Evolutionary conservation across 2,329 filamentous ascomycete genomes (phyloP).

Genomic region (Cucurbitaria berberidis): DNA sequence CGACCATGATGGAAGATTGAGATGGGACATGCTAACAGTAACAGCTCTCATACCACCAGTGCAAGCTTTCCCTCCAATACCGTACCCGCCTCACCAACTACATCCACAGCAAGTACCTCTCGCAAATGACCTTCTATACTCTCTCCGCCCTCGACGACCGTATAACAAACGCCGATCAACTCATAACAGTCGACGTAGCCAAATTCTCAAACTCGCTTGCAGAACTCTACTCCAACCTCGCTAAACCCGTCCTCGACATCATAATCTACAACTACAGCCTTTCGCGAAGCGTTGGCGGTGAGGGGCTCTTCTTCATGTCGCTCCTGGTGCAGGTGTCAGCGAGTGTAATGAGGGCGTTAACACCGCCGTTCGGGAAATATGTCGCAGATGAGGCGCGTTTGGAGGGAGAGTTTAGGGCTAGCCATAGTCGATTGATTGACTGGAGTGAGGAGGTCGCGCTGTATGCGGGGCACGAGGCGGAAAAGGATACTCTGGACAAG

Average conservation of each 20-base stretch:
- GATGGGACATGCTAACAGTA: conserved; percentile 20
- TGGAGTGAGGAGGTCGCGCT: conserved; percentile 94
- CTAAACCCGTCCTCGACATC: conserved; percentile 94
- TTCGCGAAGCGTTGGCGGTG: conserved; percentile 92
- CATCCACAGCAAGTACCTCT: conserved; percentile 94
- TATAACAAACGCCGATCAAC: conserved; percentile 97
- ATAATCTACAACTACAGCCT: conserved; percentile 95
- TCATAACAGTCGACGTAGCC: conserved; percentile 95
- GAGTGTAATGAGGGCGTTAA: conserved; percentile 89
- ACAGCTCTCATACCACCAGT: conserved; percentile 94
- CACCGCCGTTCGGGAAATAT: conserved; percentile 95
- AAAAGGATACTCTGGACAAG: conserved; percentile 96
- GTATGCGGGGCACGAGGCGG: conserved; percentile 88
- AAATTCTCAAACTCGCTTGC: conserved; percentile 96
- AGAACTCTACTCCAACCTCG: conserved; percentile 93
- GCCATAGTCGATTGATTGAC: conserved; percentile 93
- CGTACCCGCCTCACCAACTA: conserved; percentile 90
- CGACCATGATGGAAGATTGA: not conserved
- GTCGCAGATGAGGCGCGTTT: conserved; percentile 94
- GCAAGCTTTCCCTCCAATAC: conserved; percentile 90
- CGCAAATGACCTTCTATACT: conserved; percentile 97
- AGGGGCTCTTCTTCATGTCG: conserved; percentile 95
- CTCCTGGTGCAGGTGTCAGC: conserved; percentile 92
- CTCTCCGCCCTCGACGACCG: conserved; percentile 93
- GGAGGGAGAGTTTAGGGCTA: conserved; percentile 95